phyloP scores from a whole-genome alignment of 202 grass and related monocot genomes.

The Dendrocalamus latiflorus region DNA sequence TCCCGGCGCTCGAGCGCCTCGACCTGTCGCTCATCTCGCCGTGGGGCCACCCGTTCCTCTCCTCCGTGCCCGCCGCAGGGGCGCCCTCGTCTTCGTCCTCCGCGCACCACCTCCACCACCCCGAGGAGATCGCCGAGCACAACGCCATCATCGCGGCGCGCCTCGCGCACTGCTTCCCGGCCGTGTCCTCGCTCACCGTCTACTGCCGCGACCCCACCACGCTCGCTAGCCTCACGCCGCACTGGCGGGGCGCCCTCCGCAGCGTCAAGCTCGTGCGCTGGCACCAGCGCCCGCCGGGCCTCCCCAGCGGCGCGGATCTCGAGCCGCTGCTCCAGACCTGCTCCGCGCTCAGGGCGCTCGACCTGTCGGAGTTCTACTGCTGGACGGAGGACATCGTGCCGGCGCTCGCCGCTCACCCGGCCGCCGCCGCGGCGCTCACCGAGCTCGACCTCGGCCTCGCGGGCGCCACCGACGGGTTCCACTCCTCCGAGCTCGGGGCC shows the following conservation, averaged over 20 bases:
- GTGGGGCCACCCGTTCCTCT: conserved; percentile 56
- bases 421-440: conserved; percentile 42
- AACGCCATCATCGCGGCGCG: conserved; percentile 32
- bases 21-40: conserved; percentile 84
- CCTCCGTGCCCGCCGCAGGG: conserved; percentile 9
- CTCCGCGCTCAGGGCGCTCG: conserved; percentile 41
- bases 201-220: conserved; percentile 84
- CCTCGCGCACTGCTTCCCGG: conserved; percentile 42
- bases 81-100: neutral
- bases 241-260: conserved; percentile 45
- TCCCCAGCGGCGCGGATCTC: conserved; percentile 63
- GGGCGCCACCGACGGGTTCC: conserved; percentile 70
- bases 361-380: conserved; percentile 96
- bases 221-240: conserved; percentile 43
- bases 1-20: conserved; percentile 61
- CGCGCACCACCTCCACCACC: neutral
- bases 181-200: conserved; percentile 50
- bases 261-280: conserved; percentile 76
- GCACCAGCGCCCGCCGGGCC: conserved; percentile 65
- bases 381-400: conserved; percentile 82
- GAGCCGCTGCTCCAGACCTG: conserved; percentile 53
- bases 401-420: conserved; percentile 41
- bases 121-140: conserved; percentile 4
- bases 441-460: conserved; percentile 78
- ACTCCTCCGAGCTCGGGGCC: conserved; percentile 50